Evolutionary conservation across 371 early-diverging fungal genomes (phyloP), one percentile per base, ranked within the genome.

Genomic region (Blakeslea trispora): DNA sequence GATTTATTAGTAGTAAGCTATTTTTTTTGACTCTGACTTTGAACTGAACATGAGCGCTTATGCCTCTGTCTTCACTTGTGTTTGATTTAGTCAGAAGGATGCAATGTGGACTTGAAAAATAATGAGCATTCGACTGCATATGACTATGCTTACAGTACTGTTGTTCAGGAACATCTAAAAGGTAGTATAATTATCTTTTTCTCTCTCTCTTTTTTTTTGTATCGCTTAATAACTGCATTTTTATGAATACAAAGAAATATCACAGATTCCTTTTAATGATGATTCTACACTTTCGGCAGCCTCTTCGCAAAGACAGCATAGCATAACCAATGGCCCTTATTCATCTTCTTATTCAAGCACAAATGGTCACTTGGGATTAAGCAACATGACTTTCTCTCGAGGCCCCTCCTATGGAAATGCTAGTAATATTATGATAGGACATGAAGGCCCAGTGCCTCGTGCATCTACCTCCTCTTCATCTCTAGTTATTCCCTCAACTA

Each of bases 401-500:
- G 72, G 72, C 0, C 61, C 69, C 13, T 72, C 77, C 14, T 62
- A 64, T 59, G 53, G 37, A 9, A 37, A 37, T 14, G 41, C 28
- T 7, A 28, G 7, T 7, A n/a, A n/a, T n/a, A n/a, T n/a, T n/a
- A 28, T 28, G 7, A 7, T 63, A 21, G 71, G 71, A 1, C 46
- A 59, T 53, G 77, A 77, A 44, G 69, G 70, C 5, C 77, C 74
- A 35, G 55, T 69, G 3, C 77, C 74, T n/a, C 71, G 74, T 39
- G 72, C 77, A 15, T 77, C 77, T 7, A 77, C 77, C 1, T 73
- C 77, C 5, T 76, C 77, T 0, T 77, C 77, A 14, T 73, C 77
- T 4, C 45, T 63, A 1, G 23, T 65, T 32, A 53, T 68, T 50
- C 60, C 68, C 35, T 50, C 56, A 5, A 46, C 45, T n/a, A 45